phyloP scores from a whole-genome alignment of 495 filamentous ascomycete genomes.

The Clavariopsis aquatica region DNA sequence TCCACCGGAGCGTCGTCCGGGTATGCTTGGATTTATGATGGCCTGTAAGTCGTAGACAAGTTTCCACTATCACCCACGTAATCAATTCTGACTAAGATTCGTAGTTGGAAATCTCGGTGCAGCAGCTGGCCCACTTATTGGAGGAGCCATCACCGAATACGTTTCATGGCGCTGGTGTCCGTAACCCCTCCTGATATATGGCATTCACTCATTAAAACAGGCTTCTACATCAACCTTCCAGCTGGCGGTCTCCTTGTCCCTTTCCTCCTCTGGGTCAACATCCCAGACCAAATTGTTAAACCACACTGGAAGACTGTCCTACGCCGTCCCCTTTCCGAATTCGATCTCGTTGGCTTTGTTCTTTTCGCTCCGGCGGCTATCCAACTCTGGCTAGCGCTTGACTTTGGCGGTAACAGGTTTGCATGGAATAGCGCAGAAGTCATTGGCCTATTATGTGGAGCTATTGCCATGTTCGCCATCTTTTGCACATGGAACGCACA shows the following conservation, averaged over 20 bases:
- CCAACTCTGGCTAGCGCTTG: conserved; percentile 54
- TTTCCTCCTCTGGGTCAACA: conserved; percentile 50
- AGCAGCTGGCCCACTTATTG: conserved; percentile 57
- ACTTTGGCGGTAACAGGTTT: conserved; percentile 43
- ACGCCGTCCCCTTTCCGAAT: conserved; percentile 28
- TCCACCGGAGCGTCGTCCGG: not conserved
- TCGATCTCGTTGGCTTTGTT: conserved; percentile 52
- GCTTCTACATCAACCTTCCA: conserved; percentile 70
- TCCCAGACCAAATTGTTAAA: conserved; percentile 52
- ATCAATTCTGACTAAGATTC: conserved; percentile 5
- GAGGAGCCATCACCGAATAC: conserved; percentile 65
- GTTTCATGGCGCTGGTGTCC: conserved; percentile 64
- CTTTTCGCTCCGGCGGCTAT: conserved; percentile 51
- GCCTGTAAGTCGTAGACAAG: not conserved
- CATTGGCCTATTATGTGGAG: conserved; percentile 56
- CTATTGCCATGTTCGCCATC: conserved; percentile 46
- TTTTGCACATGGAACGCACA: conserved; percentile 52
- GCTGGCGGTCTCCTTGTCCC: conserved; percentile 54
- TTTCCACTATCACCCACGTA: not conserved
- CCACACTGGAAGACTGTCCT: conserved; percentile 3
- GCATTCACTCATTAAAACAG: conserved; percentile 23
- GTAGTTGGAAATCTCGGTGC: conserved; percentile 39
- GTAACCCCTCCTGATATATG: conserved; percentile 20
- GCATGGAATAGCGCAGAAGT: conserved; percentile 52
- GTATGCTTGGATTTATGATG: not conserved